Evolutionary conservation across 805 yeast species (phyloP), one percentile per base, ranked within the genome.

Genomic region (Phaffomyces antillensis): DNA sequence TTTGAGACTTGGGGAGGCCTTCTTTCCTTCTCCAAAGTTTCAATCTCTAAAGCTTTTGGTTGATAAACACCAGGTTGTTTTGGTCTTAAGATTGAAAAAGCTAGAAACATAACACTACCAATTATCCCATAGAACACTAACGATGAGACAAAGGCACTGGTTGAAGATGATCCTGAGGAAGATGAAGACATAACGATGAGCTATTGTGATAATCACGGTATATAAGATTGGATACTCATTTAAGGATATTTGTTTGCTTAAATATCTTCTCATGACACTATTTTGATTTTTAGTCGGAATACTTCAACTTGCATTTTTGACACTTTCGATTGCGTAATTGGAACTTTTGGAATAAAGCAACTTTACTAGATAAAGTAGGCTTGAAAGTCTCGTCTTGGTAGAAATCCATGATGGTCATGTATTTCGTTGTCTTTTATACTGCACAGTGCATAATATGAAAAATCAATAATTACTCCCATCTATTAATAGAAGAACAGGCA

Each of bases 131-230:
- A 85, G 40, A 84, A 72, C 41, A 82, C 76, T 50, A 89, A 64
- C 4, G 96, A 64, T 2, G 91, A 70, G 37, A 90, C 75, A 46
- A 91, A 88, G 44, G 91, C 82, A 46, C 83, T 79, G 2, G 91
- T 82, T 5, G 96, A 88, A 85, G 50, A 13, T 23, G 24, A 23
- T 46, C 13, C 30, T 11, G 30, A 28, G 13, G 55, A 31, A 4
- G 42, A 40, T 5, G 25, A 32, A 25, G 25, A 24, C 35, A 32
- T 32, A 7, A 8, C 16, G 16, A 32, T 20, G 23, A n/a, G 2
- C 16, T 15, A 8, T 15, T 31, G 15, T 10, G 18, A 32, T 10
- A 4, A 32, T 11, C 7, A 5, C 12, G 2, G 4, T 13, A 30
- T 5, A 12, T 4, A 15, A 31, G 33, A 31, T 31, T 31, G 17